Conservation (phyloP, 768 basidiomycete species). For the Russula sp. region DNA sequence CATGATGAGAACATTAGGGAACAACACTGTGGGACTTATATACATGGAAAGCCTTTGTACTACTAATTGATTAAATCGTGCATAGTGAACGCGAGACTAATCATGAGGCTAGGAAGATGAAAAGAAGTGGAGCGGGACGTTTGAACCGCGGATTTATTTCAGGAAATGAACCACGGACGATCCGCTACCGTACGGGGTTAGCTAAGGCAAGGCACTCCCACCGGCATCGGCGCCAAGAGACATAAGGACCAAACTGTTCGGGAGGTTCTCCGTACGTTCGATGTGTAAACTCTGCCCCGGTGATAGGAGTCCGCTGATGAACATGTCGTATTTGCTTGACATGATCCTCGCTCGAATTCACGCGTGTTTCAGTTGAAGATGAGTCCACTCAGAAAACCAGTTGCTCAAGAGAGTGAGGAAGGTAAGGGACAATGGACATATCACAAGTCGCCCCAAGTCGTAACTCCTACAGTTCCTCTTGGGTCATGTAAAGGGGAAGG, state of each 20-base stretch:
- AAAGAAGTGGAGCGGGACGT: too few relatives aligned
- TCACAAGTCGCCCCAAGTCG: not conserved
- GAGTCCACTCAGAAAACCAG: not conserved
- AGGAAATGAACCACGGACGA: too few relatives aligned
- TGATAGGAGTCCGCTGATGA: slow-evolving; percentile 3
- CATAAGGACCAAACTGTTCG: not conserved
- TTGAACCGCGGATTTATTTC: too few relatives aligned
- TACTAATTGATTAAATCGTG: too few relatives aligned
- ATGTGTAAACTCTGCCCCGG: not conserved
- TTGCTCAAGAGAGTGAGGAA: not conserved
- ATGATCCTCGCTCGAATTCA: not conserved
- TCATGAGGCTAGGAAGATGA: too few relatives aligned
- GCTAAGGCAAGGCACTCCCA: too few relatives aligned
- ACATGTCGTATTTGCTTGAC: slow-evolving; percentile 4
- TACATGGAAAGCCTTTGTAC: too few relatives aligned
- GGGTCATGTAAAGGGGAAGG: not conserved
- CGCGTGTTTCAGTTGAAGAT: slow-evolving; percentile 13
- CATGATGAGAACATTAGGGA: too few relatives aligned
- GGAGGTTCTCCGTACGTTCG: not conserved
- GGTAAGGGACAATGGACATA: slow-evolving; percentile 1
- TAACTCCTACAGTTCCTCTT: not conserved
- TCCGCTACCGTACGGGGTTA: too few relatives aligned
- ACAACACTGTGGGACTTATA: too few relatives aligned
- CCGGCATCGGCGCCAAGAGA: too few relatives aligned
- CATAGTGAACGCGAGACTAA: too few relatives aligned